Evolutionary conservation across 768 basidiomycete genomes (phyloP).

Genomic region (Suillus spraguei): DNA sequence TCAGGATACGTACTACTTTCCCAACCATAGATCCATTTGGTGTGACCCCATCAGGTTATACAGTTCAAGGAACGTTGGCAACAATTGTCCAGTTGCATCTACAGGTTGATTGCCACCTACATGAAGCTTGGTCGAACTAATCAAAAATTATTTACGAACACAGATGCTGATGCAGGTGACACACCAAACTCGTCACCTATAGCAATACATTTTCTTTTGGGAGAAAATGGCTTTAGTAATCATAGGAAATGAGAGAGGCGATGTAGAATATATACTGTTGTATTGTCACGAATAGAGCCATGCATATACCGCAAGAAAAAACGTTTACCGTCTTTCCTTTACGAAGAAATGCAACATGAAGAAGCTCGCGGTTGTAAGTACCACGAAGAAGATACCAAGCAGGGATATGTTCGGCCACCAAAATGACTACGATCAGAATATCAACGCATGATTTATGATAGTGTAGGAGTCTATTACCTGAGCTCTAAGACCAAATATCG

Average conservation of each 20-base stretch:
- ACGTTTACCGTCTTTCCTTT: constrained; percentile 59
- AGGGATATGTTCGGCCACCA: constrained; percentile 98
- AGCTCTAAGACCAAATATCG: constrained; percentile 89
- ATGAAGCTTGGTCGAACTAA: background rate
- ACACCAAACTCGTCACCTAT: background rate
- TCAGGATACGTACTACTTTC: background rate
- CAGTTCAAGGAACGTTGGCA: background rate
- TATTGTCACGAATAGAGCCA: constrained; percentile 1
- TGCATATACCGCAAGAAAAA: background rate
- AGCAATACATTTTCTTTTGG: background rate
- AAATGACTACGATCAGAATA: constrained; percentile 62
- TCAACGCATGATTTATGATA: background rate
- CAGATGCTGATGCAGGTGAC: background rate
- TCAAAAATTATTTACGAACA: background rate
- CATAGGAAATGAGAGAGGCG: background rate
- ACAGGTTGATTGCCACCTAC: background rate
- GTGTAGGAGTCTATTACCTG: constrained; percentile 50
- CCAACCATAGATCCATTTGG: background rate
- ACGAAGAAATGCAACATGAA: constrained; percentile 86
- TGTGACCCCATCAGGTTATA: background rate
- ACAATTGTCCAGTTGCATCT: background rate
- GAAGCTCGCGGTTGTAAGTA: constrained; percentile 78
- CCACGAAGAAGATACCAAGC: constrained; percentile 83
- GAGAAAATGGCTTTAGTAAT: background rate
- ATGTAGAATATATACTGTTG: constrained; percentile 1